Evolutionary conservation across 805 yeast genomes (phyloP), one percentile per base, ranked within the genome.

Genomic region (Ogataea siamensis): DNA sequence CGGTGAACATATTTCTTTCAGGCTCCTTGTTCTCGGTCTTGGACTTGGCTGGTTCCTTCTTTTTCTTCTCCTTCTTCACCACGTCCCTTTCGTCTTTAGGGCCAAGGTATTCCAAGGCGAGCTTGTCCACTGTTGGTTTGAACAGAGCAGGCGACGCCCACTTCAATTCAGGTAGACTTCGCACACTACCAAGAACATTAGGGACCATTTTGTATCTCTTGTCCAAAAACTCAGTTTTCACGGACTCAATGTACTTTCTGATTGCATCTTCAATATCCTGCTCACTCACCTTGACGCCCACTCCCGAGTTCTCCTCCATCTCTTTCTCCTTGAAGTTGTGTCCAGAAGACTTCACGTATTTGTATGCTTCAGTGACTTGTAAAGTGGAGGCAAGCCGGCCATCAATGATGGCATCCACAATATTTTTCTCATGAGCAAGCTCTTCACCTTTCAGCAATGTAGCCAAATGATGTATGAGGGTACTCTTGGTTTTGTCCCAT

Each of bases 1-100:
- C 97, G 12, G 79, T 69, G 59, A 89, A 93, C 96, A 93, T 93
- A 33, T 88, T 77, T 66, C 94, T 56, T 15, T 55, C 55, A 10
- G 57, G 55, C 36, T 49, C 55, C 9, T 30, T 60, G 12, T 57
- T 55, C 11, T 48, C 47, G 14, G 46, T 44, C 36, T 45, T 44
- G n/a, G 47, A 27, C 9, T 46, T 28, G 10, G 53, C 21, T 7
- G 53, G 47, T 18, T 47, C 46, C 58, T 73, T 72, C 59, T 73
- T 68, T 58, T 79, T 79, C 68, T 82, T 78, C 63, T 84, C 87
- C 69, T 83, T 83, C 65, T 83, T 83, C 36, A 80, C 71, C 15
- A 80, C 70, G 62, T 93, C 99, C 48, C 98, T 79, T 58, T 89
- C 98, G 59, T 93, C 99, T 63, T 91, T 91, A 37, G 98, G 98